Base-by-base conservation (phyloP, 257 asterid genomes). In the Solanum virginianum region DNA sequence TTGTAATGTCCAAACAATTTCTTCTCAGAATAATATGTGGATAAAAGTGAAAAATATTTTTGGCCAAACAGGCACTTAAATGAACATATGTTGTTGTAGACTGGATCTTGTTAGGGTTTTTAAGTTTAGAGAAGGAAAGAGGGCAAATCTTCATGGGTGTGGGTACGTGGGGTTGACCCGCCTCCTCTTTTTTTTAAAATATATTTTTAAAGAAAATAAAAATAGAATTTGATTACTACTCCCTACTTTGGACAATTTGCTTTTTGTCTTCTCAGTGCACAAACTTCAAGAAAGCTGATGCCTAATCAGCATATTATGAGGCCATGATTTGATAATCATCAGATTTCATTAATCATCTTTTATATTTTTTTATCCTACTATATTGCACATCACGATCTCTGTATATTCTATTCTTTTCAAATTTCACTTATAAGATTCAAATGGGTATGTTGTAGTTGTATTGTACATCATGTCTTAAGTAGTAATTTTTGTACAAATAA, bases 271-370 rank as follows among this genome's bases (percentile, higher is more conserved):
- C 75, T 90, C 90, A 92, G 83, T 80, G 83, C 91, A 91, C 91
- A 87, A 88, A 84, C 82, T 89, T 92, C 92, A 87, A 92, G 89
- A 91, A 92, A 92, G 91, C 85, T 84, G 87, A 83, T 81, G 72
- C 88, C 85, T 60, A 70, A 87, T 54, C 62, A 77, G 47, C 82
- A 79, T 71, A 89, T 86, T 85, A 86, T 80, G 89, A 83, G 80
- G 82, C 85, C 72, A 92, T 92, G 92, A 92, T 93, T 91, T 91
- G 89, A 87, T 90, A 87, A 93, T 93, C 89, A 87, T 88, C 53
- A 72, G 66, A 77, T 72, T 86, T 82, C 57, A 62, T 60, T 13
- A 47, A 32, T 17, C 29, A 55, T 32, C 17, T 32, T 55, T 32
- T 15, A 32, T 20, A 56, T 55, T 36, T 56, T 56, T 80, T 36